Percentiles rank a stretch among this genome's conserved stretches.
phyloP scores from a whole-genome alignment of 306 rosid genomes.

The Biancaea sappan region DNA sequence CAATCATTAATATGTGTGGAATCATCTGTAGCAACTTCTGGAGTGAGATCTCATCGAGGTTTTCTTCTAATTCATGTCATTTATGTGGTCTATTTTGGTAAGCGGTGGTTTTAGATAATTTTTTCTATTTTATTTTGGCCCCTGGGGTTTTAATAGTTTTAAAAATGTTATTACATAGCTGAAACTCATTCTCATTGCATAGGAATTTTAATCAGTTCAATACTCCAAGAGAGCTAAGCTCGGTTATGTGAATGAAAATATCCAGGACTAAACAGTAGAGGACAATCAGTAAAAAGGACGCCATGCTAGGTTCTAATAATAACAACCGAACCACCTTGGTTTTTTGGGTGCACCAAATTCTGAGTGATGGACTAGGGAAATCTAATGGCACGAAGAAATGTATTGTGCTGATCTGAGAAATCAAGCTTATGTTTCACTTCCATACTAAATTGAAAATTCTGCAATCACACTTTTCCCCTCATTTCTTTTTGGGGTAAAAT shows the following conservation, averaged over 20 bases:
- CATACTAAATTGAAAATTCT: neutral
- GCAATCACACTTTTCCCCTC: neutral
- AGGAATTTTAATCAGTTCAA: neutral
- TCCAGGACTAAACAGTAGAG: neutral
- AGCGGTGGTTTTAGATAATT: too few species aligned
- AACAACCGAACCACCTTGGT: constrained; percentile 8
- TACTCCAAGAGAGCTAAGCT: neutral
- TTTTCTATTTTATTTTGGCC: too few species aligned
- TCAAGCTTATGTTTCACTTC: constrained; percentile 12
- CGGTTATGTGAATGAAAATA: neutral
- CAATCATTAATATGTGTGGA: neutral
- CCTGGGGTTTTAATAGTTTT: constrained; percentile 17
- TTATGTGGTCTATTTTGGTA: too few species aligned
- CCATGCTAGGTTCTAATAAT: neutral
- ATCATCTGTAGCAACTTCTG: neutral
- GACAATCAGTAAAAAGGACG: neutral
- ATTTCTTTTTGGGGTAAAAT: constrained; percentile 1
- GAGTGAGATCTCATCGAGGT: too few species aligned
- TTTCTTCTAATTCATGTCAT: too few species aligned
- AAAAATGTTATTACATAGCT: neutral
- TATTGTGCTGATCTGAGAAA: neutral
- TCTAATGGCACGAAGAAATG: constrained; percentile 6
- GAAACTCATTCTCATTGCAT: neutral
- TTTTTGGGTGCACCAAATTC: constrained; percentile 13
- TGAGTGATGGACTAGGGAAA: constrained; percentile 13